Percentiles rank a stretch among this genome's conserved stretches.
These are phyloP conservation scores for Harringtonia aguacate DNA, from an alignment of 2,329 filamentous ascomycete species.

Conservation along the genomic window DNA sequence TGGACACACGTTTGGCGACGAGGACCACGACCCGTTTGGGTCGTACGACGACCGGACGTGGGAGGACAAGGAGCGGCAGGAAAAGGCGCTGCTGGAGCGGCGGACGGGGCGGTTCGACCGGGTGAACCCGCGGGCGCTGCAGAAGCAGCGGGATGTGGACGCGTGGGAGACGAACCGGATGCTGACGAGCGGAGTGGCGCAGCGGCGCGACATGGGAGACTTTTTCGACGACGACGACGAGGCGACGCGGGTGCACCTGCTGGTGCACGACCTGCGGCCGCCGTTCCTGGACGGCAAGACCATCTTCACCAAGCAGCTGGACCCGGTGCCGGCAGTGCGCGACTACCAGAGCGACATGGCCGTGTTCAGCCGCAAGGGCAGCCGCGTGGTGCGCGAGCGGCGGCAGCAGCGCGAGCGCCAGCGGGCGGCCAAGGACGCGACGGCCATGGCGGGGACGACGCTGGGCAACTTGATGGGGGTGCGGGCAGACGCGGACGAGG, in stretches of 20 bases:
- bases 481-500: slow-evolving; percentile 86
- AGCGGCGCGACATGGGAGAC: slow-evolving; percentile 67
- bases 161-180: slow-evolving; percentile 99
- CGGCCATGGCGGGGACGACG: slow-evolving; percentile 82
- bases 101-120: slow-evolving; percentile 58
- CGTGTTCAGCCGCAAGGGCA: slow-evolving; percentile 92
- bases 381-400: slow-evolving; percentile 81
- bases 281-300: slow-evolving; percentile 92
- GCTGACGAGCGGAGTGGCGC: slow-evolving; percentile 91
- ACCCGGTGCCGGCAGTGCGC: slow-evolving; percentile 84
- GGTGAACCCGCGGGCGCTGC: slow-evolving; percentile 63
- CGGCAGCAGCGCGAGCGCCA: slow-evolving; percentile 88
- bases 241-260: slow-evolving; percentile 73
- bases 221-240: slow-evolving; percentile 91
- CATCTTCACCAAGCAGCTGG: slow-evolving; percentile 94
- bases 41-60: slow-evolving; percentile 63
- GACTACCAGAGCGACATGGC: slow-evolving; percentile 98
- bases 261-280: slow-evolving; percentile 88
- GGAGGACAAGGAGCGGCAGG: slow-evolving; percentile 58
- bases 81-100: slow-evolving; percentile 67
- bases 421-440: slow-evolving; percentile 89
- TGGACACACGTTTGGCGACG: slow-evolving; percentile 75
- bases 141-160: slow-evolving; percentile 89
- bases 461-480: slow-evolving; percentile 93
- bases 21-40: slow-evolving; percentile 86